Evolutionary conservation across 2,329 filamentous ascomycete genomes (phyloP), one percentile per base, ranked within the genome.

Genomic region (Coleophoma cylindrospora): DNA sequence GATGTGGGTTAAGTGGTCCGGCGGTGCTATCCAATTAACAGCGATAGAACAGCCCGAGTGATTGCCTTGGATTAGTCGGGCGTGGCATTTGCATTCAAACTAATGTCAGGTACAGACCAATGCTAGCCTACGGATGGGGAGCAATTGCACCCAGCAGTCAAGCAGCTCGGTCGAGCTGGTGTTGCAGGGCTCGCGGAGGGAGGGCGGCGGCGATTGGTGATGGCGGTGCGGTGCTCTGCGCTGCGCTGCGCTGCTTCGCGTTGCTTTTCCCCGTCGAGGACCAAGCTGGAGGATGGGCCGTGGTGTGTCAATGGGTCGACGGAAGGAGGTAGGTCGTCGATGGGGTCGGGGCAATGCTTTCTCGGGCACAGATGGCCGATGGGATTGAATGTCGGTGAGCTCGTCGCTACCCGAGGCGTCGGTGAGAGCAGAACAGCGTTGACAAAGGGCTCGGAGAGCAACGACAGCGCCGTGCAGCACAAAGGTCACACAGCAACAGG

Each of bases 41-140:
- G 10, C 11, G 21, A 12, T 55, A 50, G 54, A 53, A 52, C 52
- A 47, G 48, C 53, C 59, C 59, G 54, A 59, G 36, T 49, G 47
- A 50, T 50, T 48, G 44, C 47, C 45, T 48, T 40, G 27, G 45
- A 38, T 38, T 13, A 40, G 21, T 40, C 15, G 37, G 45, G 40
- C 27, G 37, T 40, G 40, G 37, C 40, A 44, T 27, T 44, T 44
- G 41, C 41, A 44, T 22, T 38, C 47, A 27, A 34, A 48, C 57
- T 56, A 60, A 51, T 60, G 56, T 43, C 55, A 57, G 57, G 55
- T 56, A 60, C 52, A 40, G 37, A 41, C 22, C 27, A 27, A 44
- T 27, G 27, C 27, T 27, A 27, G 27, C 27, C 27, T 27, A 27
- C 27, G 27, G 9, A 27, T 27, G 9, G 27, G 6, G 27, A 27